Base-by-base conservation (phyloP, 2,329 filamentous ascomycete genomes). In the Fusarium hostae region DNA sequence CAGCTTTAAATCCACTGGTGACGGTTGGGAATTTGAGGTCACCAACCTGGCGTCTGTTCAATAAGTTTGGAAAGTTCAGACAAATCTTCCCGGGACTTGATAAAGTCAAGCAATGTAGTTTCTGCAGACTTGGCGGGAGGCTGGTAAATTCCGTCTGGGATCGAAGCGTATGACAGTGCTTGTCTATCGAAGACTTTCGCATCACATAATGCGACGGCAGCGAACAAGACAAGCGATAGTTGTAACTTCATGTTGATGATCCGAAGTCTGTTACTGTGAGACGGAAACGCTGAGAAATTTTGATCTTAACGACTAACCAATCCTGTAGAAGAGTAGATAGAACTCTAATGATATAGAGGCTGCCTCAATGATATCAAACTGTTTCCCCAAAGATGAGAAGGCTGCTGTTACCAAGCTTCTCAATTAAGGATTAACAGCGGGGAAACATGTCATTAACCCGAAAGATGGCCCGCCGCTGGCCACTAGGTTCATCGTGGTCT, bases 271-370 rank as follows among this genome's bases (percentile, higher is more conserved):
- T 11, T 22, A 9, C 11, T 4, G 3, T 9, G 40, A 24, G 10
- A 20, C 0, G 12, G 12, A 7, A n/a, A 6, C 11, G 6, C 9
- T 7, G 1, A 26, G 26, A 26, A 2, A 45, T 0, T 32, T 12
- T 9, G 45, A 12, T 32, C 28, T 20, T 5, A 18, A 15, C 0
- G 11, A 12, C 7, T 3, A 12, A 20, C 7, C 12, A 2, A 22
- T 2, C 2, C 6, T 48, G 10, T 18, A 3, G 28, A 22, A 11
- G 12, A 18, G 28, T 1, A 32, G n/a, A 22, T 9, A 10, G 4
- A 48, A 16, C 45, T 22, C 22, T 32, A 3, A 48, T 32, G 28
- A 48, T 48, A 48, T 48, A 22, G 22, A 18, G 7, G n/a, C 7
- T 34, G n/a, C n/a, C 8, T 24, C 15, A 2, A 6, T 13, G 3